Evolutionary conservation across 257 asterid species (phyloP).

Genomic region (Solanum medicagineum): DNA sequence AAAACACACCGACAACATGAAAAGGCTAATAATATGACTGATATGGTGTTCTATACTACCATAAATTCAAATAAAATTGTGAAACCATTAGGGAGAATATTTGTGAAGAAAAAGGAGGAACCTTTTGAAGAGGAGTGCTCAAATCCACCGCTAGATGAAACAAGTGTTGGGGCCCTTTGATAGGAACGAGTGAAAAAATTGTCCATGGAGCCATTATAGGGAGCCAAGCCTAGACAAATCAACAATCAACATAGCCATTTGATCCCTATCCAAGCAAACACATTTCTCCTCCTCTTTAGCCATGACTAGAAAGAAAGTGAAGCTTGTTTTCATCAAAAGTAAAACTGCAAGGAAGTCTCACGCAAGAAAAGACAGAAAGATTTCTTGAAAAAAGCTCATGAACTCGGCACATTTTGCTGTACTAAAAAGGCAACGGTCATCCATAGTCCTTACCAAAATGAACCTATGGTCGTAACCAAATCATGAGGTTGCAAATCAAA

Average conservation of each 20-base stretch:
- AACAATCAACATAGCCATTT: neutral
- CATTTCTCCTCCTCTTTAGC: too few relatives aligned
- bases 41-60: neutral
- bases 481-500: neutral
- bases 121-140: neutral
- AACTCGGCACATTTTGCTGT: slow-evolving; percentile 3
- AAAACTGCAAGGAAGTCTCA: neutral
- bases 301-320: neutral
- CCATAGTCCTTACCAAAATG: neutral
- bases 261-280: neutral
- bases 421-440: neutral
- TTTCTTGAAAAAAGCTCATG: neutral
- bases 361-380: neutral
- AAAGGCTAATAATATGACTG: too few relatives aligned
- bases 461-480: neutral
- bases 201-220: neutral
- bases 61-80: neutral
- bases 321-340: neutral
- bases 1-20: too few relatives aligned
- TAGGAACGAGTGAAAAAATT: neutral
- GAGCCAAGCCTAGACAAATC: neutral
- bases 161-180: neutral
- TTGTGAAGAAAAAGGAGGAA: neutral
- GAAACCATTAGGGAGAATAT: neutral
- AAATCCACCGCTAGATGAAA: too few relatives aligned